Evolutionary conservation across 1,284 basidiomycete species (phyloP).

Genomic region (Schizopora paradoxa): DNA sequence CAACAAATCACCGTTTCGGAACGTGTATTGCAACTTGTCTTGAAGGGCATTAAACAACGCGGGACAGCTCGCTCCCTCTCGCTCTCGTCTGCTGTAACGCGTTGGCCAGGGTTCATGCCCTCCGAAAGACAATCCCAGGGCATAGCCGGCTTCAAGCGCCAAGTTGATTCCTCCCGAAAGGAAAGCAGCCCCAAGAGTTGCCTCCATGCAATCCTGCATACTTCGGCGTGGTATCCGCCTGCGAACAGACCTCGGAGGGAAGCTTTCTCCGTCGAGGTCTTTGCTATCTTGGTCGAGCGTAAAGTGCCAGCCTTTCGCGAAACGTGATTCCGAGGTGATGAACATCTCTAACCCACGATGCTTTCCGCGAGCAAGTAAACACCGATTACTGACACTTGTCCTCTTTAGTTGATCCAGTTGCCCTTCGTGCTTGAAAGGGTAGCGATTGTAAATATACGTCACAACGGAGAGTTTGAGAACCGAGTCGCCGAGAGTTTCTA

Average conservation of each 20-base stretch:
- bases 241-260: slow-evolving; percentile 29
- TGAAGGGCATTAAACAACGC: slow-evolving; percentile 54
- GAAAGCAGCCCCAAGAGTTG: slow-evolving; percentile 70
- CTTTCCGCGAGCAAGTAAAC: slow-evolving; percentile 59
- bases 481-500: slow-evolving; percentile 81
- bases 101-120: slow-evolving; percentile 56
- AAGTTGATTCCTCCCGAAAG: slow-evolving; percentile 62
- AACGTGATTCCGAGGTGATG: slow-evolving; percentile 54
- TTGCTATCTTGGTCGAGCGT: slow-evolving; percentile 31
- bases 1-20: slow-evolving; percentile 56
- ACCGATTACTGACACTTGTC: slow-evolving; percentile 62
- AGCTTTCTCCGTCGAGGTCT: slow-evolving; percentile 22
- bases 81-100: no score
- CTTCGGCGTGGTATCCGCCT: slow-evolving; percentile 54
- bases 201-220: slow-evolving; percentile 83
- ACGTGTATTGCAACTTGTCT: slow-evolving; percentile 62
- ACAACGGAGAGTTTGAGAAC: slow-evolving; percentile 73
- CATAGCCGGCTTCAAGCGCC: slow-evolving; percentile 58
- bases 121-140: slow-evolving; percentile 67
- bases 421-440: slow-evolving; percentile 74
- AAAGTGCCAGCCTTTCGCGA: slow-evolving; percentile 58
- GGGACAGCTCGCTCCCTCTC: no score
- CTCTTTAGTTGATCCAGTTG: slow-evolving; percentile 63
- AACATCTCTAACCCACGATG: slow-evolving; percentile 57
- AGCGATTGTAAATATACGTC: slow-evolving; percentile 70